Percentiles rank a stretch among this genome's conserved stretches.
phyloP scores from a whole-genome alignment of 2,329 filamentous ascomycete genomes.

The Aspergillus sp. region DNA sequence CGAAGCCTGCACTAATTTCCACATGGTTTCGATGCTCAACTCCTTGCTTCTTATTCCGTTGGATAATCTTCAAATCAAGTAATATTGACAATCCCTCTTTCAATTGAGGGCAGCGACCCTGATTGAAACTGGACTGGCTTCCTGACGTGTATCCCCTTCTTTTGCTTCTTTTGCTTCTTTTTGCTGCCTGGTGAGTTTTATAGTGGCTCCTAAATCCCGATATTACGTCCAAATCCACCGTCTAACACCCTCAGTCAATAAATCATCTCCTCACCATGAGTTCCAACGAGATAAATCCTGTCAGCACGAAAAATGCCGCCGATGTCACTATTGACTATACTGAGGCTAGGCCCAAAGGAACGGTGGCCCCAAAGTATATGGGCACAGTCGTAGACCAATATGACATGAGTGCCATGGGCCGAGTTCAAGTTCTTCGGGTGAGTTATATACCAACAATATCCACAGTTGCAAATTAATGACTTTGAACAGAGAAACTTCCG shows the following conservation, averaged over 20 bases:
- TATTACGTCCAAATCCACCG: neutral
- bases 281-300: neutral
- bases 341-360: slow-evolving; percentile 23
- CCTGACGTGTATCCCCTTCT: neutral
- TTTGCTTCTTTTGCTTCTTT: neutral
- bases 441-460: slow-evolving; percentile 5
- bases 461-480: slow-evolving; percentile 2
- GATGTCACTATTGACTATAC: slow-evolving; percentile 1
- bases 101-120: neutral
- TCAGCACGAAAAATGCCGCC: neutral
- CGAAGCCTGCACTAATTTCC: slow-evolving; percentile 11
- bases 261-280: neutral
- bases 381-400: slow-evolving; percentile 36
- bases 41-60: slow-evolving; percentile 15
- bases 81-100: neutral
- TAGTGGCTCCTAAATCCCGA: neutral
- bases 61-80: neutral
- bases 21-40: slow-evolving; percentile 24
- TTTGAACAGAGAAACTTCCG: slow-evolving; percentile 40
- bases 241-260: neutral
- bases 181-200: neutral
- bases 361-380: slow-evolving; percentile 37
- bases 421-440: slow-evolving; percentile 41
- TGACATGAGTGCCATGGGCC: slow-evolving; percentile 41
- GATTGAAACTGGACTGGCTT: neutral